Conservation (phyloP, 2,329 filamentous ascomycete species). For the Penicillium sp. region DNA sequence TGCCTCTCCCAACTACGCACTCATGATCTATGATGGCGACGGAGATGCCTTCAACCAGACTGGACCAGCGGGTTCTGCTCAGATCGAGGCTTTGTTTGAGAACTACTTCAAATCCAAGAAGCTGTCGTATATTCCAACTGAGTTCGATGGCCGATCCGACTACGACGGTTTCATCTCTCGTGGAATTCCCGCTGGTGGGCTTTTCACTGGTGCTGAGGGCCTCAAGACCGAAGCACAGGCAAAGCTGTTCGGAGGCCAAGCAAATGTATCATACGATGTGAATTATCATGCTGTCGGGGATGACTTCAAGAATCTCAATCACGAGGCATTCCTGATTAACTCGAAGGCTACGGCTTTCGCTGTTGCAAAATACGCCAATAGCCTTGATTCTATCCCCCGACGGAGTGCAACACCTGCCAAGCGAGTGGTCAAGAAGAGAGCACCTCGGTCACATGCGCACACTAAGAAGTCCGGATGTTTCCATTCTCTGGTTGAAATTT, state of each 20-base stretch:
- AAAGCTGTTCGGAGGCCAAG: constrained; percentile 68
- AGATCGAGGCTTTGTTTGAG: constrained; percentile 67
- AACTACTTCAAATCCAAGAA: constrained; percentile 64
- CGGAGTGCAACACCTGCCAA: constrained; percentile 5
- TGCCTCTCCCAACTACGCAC: constrained; percentile 60
- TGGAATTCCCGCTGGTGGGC: constrained; percentile 71
- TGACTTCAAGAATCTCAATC: constrained; percentile 55
- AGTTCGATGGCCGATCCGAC: constrained; percentile 77
- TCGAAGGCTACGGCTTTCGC: constrained; percentile 28
- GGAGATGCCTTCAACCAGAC: constrained; percentile 50
- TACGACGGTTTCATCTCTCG: constrained; percentile 74
- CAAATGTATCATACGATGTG: constrained; percentile 56
- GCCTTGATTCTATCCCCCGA: constrained; percentile 23
- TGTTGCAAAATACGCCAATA: constrained; percentile 31
- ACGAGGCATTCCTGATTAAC: constrained; percentile 29
- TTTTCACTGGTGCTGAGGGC: constrained; percentile 75
- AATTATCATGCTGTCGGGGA: constrained; percentile 59
- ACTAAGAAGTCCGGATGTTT: constrained; percentile 24
- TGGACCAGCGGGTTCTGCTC: constrained; percentile 63
- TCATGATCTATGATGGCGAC: constrained; percentile 54
- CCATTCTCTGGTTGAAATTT: constrained; percentile 21
- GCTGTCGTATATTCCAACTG: constrained; percentile 67
- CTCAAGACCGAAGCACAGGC: constrained; percentile 69
- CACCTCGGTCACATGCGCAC: constrained; percentile 17
- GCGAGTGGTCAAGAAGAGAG: constrained; percentile 3